Base-by-base conservation (phyloP, 306 rosid species). In the Erythrophleum fordii region DNA sequence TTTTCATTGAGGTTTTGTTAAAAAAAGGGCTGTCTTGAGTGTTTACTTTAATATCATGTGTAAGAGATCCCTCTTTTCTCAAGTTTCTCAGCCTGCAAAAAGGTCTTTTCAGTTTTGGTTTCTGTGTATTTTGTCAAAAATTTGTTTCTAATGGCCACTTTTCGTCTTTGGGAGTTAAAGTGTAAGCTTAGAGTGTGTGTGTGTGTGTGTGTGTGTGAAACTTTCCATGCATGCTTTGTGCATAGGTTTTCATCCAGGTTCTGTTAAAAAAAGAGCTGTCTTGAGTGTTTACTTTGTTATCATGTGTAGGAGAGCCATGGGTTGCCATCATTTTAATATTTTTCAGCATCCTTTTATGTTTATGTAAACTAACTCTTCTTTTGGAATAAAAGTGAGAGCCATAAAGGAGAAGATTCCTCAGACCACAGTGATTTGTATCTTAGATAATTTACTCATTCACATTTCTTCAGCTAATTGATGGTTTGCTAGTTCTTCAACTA, bases 41-140 rank as follows among this genome's bases (percentile, higher is more conserved):
- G 45, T 41, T 49, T 77, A 18, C 56, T 17, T 42, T 37, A 56
- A 23, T 75, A 45, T 71, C 79, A 29, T 66, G 35, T 53, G 46
- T 37, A 64, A 69, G 53, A 52, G 45, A 44, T 53, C 55, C 53
- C n/a, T n/a, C n/a, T n/a, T 89, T 75, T 89, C 89, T 84, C 97
- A 94, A 88, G 97, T 94, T 80, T 86, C 97, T 72, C 98, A 87
- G 87, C 92, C 94, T 77, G 97, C 98, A 59, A 94, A 92, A 84
- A 86, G 84, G 76, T 94, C 98, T 75, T 88, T 94, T 49, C 98
- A 94, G 97, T 97, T 94, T 86, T 83, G 89, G 80, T 82, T 44
- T 72, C 65, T 75, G 71, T n/a, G 62, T 26, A 52, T 85, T 73
- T 58, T 41, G 44, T 77, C 53, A 77, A 59, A 69, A 44, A 48